Base-by-base conservation (phyloP, 768 basidiomycete species). In the Holtermanniella nyarrowii region DNA sequence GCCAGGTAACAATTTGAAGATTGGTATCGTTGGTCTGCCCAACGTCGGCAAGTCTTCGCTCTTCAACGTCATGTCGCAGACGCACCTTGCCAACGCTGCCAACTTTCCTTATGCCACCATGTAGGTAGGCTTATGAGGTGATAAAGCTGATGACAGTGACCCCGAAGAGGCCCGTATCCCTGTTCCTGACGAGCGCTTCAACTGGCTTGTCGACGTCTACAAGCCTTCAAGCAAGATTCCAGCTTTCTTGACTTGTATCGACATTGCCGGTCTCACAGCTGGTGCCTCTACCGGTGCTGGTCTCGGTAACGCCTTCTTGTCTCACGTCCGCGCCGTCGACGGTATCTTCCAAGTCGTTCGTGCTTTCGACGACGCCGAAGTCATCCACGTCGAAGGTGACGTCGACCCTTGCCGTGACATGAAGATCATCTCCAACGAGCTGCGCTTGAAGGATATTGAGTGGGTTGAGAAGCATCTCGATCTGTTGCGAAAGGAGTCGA, bases 1-100 rank as follows among this genome's bases (percentile, higher is more conserved):
- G 50, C 93, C 95, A 26, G 78, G 85, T 60, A 99, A 99, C 77
- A 97, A 97, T 78, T 80, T 97, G 69, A 68, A 69, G 81, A 86
- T 96, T 66, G 95, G 95, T 70, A 93, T 95, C 79, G 93, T 96
- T 78, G 91, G 87, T 70, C 74, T 95, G 39, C 90, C 93, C 48
- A 96, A 99, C 71, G 93, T 97, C 61, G 95, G 95, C 57, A 97
- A 99, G 74, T 90, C 88, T 0, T 95, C 90, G n/a, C 93, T 97
- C 74, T 99, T 99, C 81, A 99, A 99, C 73, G 85, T 78, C 37
- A 80, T 97, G 48, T 91, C 93, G 26, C 50, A 70, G 52, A 68
- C 66, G 85, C 87, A 89, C 73, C 79, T 93, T 5, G 88, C 86
- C 57, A 89, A 90, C 72, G 85, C 89, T 31, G 89, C 89, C 71